Percentiles rank a stretch among this genome's conserved stretches.
Conservation (phyloP, 352 stramenopile genomes). For the Blastocystis sp. region DNA sequence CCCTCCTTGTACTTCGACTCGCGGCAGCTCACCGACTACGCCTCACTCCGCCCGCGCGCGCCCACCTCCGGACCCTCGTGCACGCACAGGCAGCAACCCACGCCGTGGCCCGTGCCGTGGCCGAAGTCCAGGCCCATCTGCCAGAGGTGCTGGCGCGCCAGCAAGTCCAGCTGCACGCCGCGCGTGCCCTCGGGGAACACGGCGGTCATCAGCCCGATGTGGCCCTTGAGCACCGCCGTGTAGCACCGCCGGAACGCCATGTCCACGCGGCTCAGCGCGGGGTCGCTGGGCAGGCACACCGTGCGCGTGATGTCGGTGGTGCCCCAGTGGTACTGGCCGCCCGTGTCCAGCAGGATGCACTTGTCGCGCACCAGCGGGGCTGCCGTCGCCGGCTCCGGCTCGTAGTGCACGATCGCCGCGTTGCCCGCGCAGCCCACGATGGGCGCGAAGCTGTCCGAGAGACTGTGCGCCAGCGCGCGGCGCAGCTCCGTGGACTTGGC, state of each 20-base stretch:
- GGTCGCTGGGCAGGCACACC: slow-evolving; percentile 78
- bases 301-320: slow-evolving; percentile 98
- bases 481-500: slow-evolving; percentile 85
- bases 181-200: slow-evolving; percentile 79
- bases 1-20: slow-evolving; percentile 36
- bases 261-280: background rate
- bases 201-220: slow-evolving; percentile 89
- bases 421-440: slow-evolving; percentile 92
- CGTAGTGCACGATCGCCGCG: slow-evolving; percentile 85
- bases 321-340: slow-evolving; percentile 89
- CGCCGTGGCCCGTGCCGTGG: slow-evolving; percentile 93
- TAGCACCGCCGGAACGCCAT: slow-evolving; percentile 74
- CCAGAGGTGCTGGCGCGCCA: slow-evolving; percentile 91
- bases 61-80: slow-evolving; percentile 83
- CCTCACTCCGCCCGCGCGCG: slow-evolving; percentile 2
- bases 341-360: slow-evolving; percentile 97
- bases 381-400: slow-evolving; percentile 79
- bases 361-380: slow-evolving; percentile 83
- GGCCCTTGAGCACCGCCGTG: slow-evolving; percentile 91
- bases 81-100: slow-evolving; percentile 92
- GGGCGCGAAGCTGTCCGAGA: slow-evolving; percentile 92
- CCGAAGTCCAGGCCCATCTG: slow-evolving; percentile 89
- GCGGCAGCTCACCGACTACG: background rate
- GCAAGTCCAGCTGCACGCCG: slow-evolving; percentile 82
- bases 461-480: slow-evolving; percentile 79